phyloP scores from a whole-genome alignment of 441 rosid species.

The Corymbia calophylla region DNA sequence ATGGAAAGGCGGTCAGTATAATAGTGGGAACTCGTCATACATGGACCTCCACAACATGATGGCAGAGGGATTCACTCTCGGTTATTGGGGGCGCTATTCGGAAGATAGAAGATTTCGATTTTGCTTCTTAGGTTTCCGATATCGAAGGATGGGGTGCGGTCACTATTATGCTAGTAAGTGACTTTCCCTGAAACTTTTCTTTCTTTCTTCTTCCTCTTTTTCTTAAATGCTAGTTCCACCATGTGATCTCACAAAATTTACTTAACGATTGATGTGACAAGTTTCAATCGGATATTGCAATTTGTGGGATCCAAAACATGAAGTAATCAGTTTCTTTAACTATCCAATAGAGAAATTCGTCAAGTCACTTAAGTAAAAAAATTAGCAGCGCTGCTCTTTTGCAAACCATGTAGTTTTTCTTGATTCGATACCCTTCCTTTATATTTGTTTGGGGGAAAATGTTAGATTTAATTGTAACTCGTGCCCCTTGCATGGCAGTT shows the following conservation, averaged over 20 bases:
- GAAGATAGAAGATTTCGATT: fast-evolving
- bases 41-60: not conserved
- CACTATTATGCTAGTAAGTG: fast-evolving
- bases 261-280: not conserved
- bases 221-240: not conserved
- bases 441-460: not conserved
- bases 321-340: not conserved
- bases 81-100: fast-evolving
- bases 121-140: not conserved
- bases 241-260: not conserved
- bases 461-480: not conserved
- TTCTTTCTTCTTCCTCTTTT: not conserved
- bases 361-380: not conserved
- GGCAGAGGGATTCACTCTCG: not conserved
- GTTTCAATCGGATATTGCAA: not conserved
- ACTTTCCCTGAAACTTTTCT: not conserved
- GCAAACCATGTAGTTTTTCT: not conserved
- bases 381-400: not conserved
- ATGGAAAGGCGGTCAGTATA: not conserved
- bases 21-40: fast-evolving
- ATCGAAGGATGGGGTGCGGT: not conserved
- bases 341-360: not conserved
- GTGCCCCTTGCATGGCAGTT: not conserved
- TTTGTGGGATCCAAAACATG: not conserved
- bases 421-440: not conserved